Evolutionary conservation across 2,329 filamentous ascomycete genomes (phyloP), one percentile per base, ranked within the genome.

Genomic region (Nothophoma quercina): DNA sequence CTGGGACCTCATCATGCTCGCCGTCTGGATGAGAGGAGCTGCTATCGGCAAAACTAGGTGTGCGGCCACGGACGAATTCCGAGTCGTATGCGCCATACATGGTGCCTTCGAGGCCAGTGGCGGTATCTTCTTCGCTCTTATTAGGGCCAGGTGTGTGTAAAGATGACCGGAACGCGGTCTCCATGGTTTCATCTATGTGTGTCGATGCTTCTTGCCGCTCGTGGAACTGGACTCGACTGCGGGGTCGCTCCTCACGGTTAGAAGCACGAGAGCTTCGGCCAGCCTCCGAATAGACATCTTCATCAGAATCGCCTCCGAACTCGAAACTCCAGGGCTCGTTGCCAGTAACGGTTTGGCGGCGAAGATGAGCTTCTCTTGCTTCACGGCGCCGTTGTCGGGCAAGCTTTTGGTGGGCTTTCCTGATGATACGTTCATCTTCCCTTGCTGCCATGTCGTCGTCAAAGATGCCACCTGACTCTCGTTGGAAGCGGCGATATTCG

Each of bases 291-390:
- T 71, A 71, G 30, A 85, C 82, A 45, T 82, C 80, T 45, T 82
- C 80, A 43, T 82, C 80, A 9, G 81, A 81, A 50, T 85, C 83
- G 9, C 79, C 85, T 38, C 89, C 90, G 69, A 92, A 86, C 67
- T 97, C 91, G 55, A 93, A 82, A 75, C 92, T 96, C 91, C 92
- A 97, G 35, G 84, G 85, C 38, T 89, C 85, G 23, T 85, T 82
- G 1, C 82, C 81, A 1, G 62, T 59, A 19, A 53, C 56, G 55
- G 67, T 54, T n/a, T 58, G 56, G 51, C 65, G 66, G 59, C 70
- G 61, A 55, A 65, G 46, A 43, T 71, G 68, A 19, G 68, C 58
- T 56, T 79, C 75, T 62, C 65, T 69, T 34, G 70, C 58, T 40
- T 69, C 66, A 15, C 70, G 70, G 36, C 76, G 71, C 51, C 77